These are phyloP conservation scores for Agrocybe praecox DNA, from an alignment of 768 basidiomycete genomes.

Conservation along the genomic window DNA sequence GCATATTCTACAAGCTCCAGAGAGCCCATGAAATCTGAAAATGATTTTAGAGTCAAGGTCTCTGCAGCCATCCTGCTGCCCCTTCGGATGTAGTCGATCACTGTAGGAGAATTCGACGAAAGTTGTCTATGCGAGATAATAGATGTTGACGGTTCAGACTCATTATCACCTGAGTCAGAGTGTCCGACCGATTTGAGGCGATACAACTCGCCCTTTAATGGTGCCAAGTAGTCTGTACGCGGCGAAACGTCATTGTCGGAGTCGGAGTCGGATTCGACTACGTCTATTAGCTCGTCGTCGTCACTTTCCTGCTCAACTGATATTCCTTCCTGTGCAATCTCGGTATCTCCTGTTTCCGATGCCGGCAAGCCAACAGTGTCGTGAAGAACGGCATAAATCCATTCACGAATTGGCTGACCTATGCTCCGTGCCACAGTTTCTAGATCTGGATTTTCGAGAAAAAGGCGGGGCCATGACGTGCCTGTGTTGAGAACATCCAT, in stretches of 20 bases:
- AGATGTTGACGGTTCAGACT: slow-evolving; percentile 32
- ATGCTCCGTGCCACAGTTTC: slow-evolving; percentile 68
- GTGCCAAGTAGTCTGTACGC: slow-evolving; percentile 60
- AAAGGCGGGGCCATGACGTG: slow-evolving; percentile 72
- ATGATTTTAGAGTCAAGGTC: slow-evolving; percentile 49
- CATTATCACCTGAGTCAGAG: slow-evolving; percentile 41
- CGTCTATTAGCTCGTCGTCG: slow-evolving; percentile 69
- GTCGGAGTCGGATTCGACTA: slow-evolving; percentile 58
- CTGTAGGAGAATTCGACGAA: slow-evolving; percentile 22
- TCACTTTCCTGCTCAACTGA: slow-evolving; percentile 29
- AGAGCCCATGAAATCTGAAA: slow-evolving; percentile 49
- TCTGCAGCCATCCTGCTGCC: slow-evolving; percentile 68
- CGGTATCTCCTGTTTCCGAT: slow-evolving; percentile 23
- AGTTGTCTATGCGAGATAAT: slow-evolving; percentile 34
- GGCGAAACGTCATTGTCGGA: slow-evolving; percentile 22
- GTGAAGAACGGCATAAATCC: slow-evolving; percentile 71
- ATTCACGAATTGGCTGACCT: slow-evolving; percentile 61
- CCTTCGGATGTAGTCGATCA: slow-evolving; percentile 67
- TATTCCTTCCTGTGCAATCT: slow-evolving; percentile 9
- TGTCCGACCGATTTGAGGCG: slow-evolving; percentile 43
- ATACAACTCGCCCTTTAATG: slow-evolving; percentile 66
- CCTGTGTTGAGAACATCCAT: slow-evolving; percentile 63
- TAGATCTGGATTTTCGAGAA: slow-evolving; percentile 77
- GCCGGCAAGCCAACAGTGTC: slow-evolving; percentile 64
- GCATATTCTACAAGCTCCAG: slow-evolving; percentile 36